Conservation (phyloP, 1,139 yeast genomes). For the Suhomyces chickasaworum region DNA sequence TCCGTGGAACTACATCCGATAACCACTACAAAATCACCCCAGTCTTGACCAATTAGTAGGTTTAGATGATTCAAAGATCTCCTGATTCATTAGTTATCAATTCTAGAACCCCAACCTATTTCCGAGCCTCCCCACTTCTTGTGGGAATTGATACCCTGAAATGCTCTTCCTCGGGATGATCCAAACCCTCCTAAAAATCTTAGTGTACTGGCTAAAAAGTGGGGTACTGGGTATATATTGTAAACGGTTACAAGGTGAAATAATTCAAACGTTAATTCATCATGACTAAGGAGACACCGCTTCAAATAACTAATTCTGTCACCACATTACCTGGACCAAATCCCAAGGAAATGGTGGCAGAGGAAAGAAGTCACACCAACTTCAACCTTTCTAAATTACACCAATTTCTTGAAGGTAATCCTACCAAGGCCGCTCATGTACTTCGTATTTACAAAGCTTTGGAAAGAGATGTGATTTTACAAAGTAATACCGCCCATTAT, state of each 20-base stretch:
- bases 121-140: background rate
- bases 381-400: constrained; percentile 41
- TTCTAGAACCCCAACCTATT: background rate
- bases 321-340: constrained; percentile 19
- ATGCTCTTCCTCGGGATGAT: constrained; percentile 1
- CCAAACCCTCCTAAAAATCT: background rate
- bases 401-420: constrained; percentile 55
- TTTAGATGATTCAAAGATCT: background rate
- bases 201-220: constrained; percentile 8
- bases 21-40: background rate
- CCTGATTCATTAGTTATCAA: background rate
- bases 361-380: constrained; percentile 50
- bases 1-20: background rate
- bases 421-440: constrained; percentile 44
- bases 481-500: constrained; percentile 51
- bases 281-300: background rate
- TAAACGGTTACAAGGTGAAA: background rate
- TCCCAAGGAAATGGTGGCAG: constrained; percentile 33
- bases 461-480: constrained; percentile 57
- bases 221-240: constrained; percentile 10
- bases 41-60: background rate
- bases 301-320: constrained; percentile 7
- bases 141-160: background rate
- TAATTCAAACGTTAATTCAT: background rate
- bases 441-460: constrained; percentile 48